Evolutionary conservation across 352 stramenopile species (phyloP), one percentile per base, ranked within the genome.

Genomic region (Globisporangium paddicum): DNA sequence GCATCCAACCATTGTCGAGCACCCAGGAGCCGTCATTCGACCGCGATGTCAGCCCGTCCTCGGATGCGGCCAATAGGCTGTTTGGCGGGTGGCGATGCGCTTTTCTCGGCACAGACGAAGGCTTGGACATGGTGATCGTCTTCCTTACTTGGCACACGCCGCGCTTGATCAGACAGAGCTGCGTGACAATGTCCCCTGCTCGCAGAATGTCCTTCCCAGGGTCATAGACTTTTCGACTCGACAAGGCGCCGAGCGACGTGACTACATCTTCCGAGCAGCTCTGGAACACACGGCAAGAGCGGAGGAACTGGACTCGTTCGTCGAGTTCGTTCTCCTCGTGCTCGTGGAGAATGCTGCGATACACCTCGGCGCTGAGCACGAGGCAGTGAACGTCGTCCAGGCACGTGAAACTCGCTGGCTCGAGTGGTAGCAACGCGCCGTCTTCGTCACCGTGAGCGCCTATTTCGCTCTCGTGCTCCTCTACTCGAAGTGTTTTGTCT

Each of bases 1-100:
- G 76, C 80, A 89, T 87, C 80, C 80, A 90, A 30, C 80, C 78
- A 38, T 89, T 90, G 71, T 90, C 81, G 34, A 90, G 66, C 34
- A 88, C 81, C 81, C 81, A 90, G 7, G 77, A 87, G 5, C 81
- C 81, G 47, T 90, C 78, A n/a, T 55, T 72, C 1, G 67, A 75
- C 0, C 62, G 48, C 3, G 73, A 73, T 2, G 73, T 74, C 19
- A 75, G 49, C 0, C 52, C 25, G 10, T 77, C 72, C 9, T 62
- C 52, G 7, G 26, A 30, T 13, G 40, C 8, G 3, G 40, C 40
- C 13, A 50, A 13, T 18, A 32, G 21, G 9, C 6, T 64, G 51
- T n/a, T 34, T 35, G 51, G 32, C 21, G 44, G 13, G 34, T 30
- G 23, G 23, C 45, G 51, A 46, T 19, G 32, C 21, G 23, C 18